Evolutionary conservation across 345 rosid genomes (phyloP).

Genomic region (Syzygium oleosum): DNA sequence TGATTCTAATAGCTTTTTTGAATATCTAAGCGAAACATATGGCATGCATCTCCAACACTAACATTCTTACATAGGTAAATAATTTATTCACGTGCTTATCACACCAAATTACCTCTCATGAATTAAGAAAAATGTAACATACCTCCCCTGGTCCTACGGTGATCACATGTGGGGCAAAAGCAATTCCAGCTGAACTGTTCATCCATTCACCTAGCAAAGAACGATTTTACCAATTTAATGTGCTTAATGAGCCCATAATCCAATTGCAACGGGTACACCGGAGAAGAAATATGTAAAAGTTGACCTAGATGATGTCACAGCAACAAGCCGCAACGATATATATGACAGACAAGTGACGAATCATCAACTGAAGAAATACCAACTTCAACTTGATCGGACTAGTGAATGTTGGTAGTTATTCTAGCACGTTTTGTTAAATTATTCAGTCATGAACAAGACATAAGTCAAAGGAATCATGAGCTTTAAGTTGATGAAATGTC

Average conservation of each 20-base stretch:
- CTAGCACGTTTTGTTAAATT: not conserved
- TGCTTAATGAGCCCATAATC: not conserved
- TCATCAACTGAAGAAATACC: not conserved
- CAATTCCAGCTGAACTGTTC: slow-evolving; percentile 90
- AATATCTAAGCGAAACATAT: not conserved
- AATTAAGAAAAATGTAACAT: slow-evolving; percentile 4
- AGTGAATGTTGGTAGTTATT: not conserved
- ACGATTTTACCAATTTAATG: not conserved
- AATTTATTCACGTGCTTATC: not conserved
- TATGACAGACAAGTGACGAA: not conserved
- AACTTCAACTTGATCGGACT: not conserved
- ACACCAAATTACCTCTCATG: not conserved
- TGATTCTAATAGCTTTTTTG: not conserved
- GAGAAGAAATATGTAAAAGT: not conserved
- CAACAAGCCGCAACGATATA: not conserved
- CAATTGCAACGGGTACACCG: not conserved
- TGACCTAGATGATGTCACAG: not conserved
- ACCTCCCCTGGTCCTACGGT: slow-evolving; percentile 82
- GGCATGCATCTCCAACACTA: not conserved
- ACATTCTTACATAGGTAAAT: not conserved
- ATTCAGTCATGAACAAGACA: not conserved
- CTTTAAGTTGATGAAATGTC: not conserved
- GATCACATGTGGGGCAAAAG: slow-evolving; percentile 94
- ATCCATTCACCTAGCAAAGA: slow-evolving; percentile 92
- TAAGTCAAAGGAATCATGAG: not conserved